phyloP scores from a whole-genome alignment of 1,284 basidiomycete genomes.

The Cryptococcus sp. region DNA sequence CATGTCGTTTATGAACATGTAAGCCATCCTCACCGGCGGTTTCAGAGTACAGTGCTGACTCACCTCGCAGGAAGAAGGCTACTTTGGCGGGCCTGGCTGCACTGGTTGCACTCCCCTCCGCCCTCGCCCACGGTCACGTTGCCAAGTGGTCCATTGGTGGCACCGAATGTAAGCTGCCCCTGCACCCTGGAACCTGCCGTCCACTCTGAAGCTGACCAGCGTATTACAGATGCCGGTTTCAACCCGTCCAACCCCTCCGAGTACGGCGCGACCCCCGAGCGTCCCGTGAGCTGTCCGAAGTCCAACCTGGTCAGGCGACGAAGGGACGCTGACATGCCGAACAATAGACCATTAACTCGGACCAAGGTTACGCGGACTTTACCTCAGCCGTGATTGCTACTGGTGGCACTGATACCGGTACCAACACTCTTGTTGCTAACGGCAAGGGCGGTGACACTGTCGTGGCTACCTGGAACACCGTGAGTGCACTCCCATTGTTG shows the following conservation, averaged over 20 bases:
- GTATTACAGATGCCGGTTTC: conserved; percentile 15
- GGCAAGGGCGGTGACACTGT: conserved; percentile 16
- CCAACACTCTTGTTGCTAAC: conserved; percentile 3
- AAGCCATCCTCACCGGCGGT: background rate
- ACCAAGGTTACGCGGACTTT: conserved; percentile 26
- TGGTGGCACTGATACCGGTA: conserved; percentile 17
- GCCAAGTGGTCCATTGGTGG: conserved; percentile 15
- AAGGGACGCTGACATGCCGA: background rate
- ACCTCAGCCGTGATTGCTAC: conserved; percentile 21
- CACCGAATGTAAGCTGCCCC: background rate
- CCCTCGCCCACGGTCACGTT: conserved; percentile 24
- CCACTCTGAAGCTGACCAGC: background rate
- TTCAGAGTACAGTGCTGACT: background rate
- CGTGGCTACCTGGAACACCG: conserved; percentile 21
- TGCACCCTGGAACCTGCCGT: background rate
- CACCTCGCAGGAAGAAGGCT: background rate
- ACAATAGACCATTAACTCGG: conserved; percentile 17
- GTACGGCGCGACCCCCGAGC: conserved; percentile 18
- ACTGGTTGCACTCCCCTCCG: conserved; percentile 1
- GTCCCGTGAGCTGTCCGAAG: conserved; percentile 4
- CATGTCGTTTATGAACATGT: background rate
- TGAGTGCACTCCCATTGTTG: background rate
- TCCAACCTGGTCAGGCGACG: background rate
- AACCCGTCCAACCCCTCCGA: conserved; percentile 20
- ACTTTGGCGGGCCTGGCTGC: background rate